Conservation (phyloP, 257 asterid species). For the Solanum chmielewskii region DNA sequence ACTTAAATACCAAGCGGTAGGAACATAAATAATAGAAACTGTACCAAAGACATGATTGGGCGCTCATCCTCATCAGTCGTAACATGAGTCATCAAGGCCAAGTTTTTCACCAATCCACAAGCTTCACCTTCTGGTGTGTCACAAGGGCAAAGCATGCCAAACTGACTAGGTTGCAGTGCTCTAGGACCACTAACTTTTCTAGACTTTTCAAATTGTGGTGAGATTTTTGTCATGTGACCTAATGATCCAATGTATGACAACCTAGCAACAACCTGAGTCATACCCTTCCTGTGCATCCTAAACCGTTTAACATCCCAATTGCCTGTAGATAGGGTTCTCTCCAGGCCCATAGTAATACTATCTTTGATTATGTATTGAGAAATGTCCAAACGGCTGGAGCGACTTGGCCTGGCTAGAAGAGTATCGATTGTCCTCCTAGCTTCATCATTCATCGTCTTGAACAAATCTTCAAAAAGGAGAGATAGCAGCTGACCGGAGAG, state of each 20-base stretch:
- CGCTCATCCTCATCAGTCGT: constrained; percentile 92
- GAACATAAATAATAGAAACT: constrained; percentile 1
- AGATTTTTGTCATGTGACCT: constrained; percentile 84
- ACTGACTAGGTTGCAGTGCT: constrained; percentile 99
- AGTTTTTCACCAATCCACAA: constrained; percentile 94
- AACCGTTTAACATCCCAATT: constrained; percentile 86
- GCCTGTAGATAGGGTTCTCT: constrained; percentile 90
- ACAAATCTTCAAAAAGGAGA: constrained; percentile 89
- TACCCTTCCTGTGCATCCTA: constrained; percentile 84
- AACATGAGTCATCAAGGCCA: constrained; percentile 97
- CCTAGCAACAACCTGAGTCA: constrained; percentile 86
- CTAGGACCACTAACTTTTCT: constrained; percentile 98
- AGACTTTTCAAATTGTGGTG: constrained; percentile 89
- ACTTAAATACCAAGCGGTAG: neutral
- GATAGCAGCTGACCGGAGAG: constrained; percentile 85
- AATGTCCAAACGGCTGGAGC: constrained; percentile 50
- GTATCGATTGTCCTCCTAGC: constrained; percentile 25
- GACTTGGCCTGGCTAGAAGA: constrained; percentile 23
- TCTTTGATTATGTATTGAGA: constrained; percentile 36
- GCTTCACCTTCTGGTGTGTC: constrained; percentile 99
- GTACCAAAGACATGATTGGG: constrained; percentile 80
- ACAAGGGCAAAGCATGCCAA: constrained; percentile 99
- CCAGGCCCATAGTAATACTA: constrained; percentile 54
- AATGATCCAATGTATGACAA: constrained; percentile 74
- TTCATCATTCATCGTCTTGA: constrained; percentile 83